A percentile compares a stretch with the other conserved stretches of the same genome.
phyloP scores from a whole-genome alignment of 1,139 yeast genomes.

The Blastobotrys aristatus region DNA sequence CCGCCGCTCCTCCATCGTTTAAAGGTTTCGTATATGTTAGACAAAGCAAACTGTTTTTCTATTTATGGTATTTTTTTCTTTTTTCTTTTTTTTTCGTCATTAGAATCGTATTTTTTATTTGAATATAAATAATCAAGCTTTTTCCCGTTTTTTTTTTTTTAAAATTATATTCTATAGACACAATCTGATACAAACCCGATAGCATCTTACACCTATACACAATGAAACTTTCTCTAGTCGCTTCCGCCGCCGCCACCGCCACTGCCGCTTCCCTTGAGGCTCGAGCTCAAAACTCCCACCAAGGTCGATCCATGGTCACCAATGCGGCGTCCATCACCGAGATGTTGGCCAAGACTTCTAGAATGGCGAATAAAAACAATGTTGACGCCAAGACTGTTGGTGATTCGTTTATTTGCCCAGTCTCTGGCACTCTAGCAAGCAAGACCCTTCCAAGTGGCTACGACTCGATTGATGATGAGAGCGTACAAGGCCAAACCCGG shows the following conservation, averaged over 20 bases:
- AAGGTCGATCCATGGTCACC: constrained; percentile 5
- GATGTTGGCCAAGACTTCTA: constrained; percentile 5
- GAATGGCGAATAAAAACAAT: background rate
- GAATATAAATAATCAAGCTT: background rate
- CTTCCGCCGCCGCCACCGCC: constrained; percentile 4
- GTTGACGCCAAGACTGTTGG: constrained; percentile 8
- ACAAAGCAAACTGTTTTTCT: too few relatives aligned
- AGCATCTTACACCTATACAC: too few relatives aligned
- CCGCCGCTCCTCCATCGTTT: too few relatives aligned
- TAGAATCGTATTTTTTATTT: too few relatives aligned
- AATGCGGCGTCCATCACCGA: constrained; percentile 7
- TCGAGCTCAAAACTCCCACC: background rate
- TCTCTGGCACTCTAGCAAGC: constrained; percentile 5
- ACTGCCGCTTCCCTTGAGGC: background rate
- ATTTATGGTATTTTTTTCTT: too few relatives aligned
- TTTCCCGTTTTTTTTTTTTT: background rate
- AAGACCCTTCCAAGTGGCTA: constrained; percentile 3
- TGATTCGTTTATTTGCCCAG: constrained; percentile 9
- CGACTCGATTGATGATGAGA: background rate
- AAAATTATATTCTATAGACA: background rate
- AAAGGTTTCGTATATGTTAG: too few relatives aligned
- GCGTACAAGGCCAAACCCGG: background rate
- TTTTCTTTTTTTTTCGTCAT: too few relatives aligned
- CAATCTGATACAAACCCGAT: background rate
- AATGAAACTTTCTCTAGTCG: too few relatives aligned